These are phyloP conservation scores for Entonaema liquescens DNA, from an alignment of 495 filamentous ascomycete species.

Conservation along the genomic window DNA sequence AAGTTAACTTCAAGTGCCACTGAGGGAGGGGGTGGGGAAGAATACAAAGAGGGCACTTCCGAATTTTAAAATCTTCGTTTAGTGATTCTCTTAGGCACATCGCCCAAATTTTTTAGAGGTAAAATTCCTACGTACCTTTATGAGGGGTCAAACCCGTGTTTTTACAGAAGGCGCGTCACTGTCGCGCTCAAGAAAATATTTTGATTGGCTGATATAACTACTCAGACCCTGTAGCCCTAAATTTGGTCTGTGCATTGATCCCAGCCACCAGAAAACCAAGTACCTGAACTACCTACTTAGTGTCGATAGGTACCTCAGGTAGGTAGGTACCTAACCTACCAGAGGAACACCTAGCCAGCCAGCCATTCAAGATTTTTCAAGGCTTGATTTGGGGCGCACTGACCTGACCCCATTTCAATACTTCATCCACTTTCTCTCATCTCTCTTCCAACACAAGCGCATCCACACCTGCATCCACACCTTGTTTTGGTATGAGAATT, in stretches of 20 bases:
- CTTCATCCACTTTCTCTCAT: conserved; percentile 4
- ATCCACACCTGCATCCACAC: conserved; percentile 12
- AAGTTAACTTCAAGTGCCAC: not conserved
- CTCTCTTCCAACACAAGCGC: conserved; percentile 3
- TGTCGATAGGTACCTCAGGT: not conserved
- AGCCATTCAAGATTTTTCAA: conserved; percentile 14
- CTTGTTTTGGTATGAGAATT: conserved; percentile 22
- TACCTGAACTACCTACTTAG: not conserved
- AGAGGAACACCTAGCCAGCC: not conserved
- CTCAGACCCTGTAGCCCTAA: conserved; percentile 36
- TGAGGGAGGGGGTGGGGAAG: not conserved
- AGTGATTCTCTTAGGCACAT: not conserved
- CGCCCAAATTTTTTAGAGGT: not conserved
- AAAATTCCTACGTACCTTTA: not conserved
- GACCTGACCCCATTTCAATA: conserved; percentile 3
- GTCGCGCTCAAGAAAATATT: conserved; percentile 14
- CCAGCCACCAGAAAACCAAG: conserved; percentile 22
- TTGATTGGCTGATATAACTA: conserved; percentile 11
- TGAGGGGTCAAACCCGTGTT: conserved; percentile 30
- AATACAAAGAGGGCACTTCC: no score
- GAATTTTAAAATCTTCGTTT: not conserved
- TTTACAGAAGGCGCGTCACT: conserved; percentile 23
- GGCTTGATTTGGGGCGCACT: not conserved
- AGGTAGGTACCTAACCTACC: not conserved
- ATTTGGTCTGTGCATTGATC: conserved; percentile 29